A percentile compares a stretch with the other conserved stretches of the same genome.
Evolutionary conservation across 148 eudicot genomes (phyloP).

Genomic region (Rhododendron molle): DNA sequence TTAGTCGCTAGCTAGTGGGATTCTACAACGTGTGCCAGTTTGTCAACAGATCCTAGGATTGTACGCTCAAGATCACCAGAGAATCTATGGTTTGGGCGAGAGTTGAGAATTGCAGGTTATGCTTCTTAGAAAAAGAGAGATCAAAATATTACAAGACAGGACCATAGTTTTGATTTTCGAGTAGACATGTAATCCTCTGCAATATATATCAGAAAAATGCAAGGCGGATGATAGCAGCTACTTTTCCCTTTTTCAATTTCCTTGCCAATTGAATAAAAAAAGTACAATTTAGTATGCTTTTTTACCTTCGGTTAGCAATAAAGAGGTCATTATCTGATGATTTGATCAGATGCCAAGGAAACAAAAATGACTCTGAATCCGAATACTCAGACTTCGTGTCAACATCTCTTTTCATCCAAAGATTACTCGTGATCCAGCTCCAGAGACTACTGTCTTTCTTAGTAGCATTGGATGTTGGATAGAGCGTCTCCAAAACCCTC

Average conservation of each 20-base stretch:
- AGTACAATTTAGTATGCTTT: neutral
- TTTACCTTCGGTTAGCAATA: constrained; percentile 64
- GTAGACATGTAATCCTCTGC: neutral
- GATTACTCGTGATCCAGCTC: constrained; percentile 61
- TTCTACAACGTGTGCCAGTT: neutral
- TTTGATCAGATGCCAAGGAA: constrained; percentile 89
- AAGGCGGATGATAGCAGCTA: neutral
- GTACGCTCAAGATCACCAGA: neutral
- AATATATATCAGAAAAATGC: neutral
- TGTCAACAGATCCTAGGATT: neutral
- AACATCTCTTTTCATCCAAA: constrained; percentile 35
- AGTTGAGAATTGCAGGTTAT: neutral
- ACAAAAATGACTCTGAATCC: constrained; percentile 45
- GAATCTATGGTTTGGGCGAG: neutral
- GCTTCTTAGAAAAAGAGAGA: neutral
- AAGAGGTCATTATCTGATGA: constrained; percentile 39
- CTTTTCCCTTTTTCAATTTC: neutral
- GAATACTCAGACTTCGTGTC: constrained; percentile 34
- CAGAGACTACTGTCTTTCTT: constrained; percentile 45
- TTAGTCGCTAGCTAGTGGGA: neutral
- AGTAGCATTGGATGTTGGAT: constrained; percentile 37
- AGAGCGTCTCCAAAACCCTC: constrained; percentile 70
- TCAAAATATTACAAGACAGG: neutral
- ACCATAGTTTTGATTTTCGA: neutral
- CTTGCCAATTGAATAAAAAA: neutral